A percentile compares a stretch with the other conserved stretches of the same genome.
These are phyloP conservation scores for Amylocystis lapponica DNA, from an alignment of 768 basidiomycete species.

Conservation along the genomic window DNA sequence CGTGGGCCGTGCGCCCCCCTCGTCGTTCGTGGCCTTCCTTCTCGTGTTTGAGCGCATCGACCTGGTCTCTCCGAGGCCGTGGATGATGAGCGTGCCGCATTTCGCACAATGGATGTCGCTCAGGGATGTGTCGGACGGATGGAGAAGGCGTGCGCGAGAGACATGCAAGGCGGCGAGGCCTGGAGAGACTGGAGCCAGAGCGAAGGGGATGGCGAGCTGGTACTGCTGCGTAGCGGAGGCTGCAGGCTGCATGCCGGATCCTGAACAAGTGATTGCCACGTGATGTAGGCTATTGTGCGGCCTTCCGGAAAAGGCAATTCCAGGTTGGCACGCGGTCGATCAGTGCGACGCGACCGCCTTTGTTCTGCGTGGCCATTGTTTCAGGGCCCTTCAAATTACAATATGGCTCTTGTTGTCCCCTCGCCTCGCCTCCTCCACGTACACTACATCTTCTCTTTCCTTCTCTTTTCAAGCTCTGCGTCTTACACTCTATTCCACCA, in stretches of 20 bases:
- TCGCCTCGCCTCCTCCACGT: too few species aligned
- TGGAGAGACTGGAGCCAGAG: slow-evolving; percentile 46
- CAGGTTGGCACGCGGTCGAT: too few species aligned
- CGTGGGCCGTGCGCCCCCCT: not conserved
- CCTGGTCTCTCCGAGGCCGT: slow-evolving; percentile 33
- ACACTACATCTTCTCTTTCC: too few species aligned
- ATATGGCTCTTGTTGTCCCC: too few species aligned
- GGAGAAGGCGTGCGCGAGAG: slow-evolving; percentile 30
- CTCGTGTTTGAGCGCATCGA: slow-evolving; percentile 27
- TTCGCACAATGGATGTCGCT: slow-evolving; percentile 35
- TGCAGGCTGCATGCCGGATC: slow-evolving; percentile 11
- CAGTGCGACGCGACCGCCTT: too few species aligned
- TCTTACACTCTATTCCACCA: too few species aligned
- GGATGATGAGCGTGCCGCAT: slow-evolving; percentile 48
- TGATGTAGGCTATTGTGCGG: too few species aligned
- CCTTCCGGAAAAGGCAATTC: too few species aligned
- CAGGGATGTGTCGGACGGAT: slow-evolving; percentile 16
- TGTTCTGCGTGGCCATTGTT: too few species aligned
- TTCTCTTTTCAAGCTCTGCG: too few species aligned
- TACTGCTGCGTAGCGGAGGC: slow-evolving; percentile 14
- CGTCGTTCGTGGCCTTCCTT: slow-evolving; percentile 17
- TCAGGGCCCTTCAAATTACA: too few species aligned
- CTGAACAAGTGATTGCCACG: too few species aligned
- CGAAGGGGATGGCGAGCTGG: slow-evolving; percentile 41
- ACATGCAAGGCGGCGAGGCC: slow-evolving; percentile 60